A percentile compares a stretch with the other conserved stretches of the same genome.
phyloP scores from a whole-genome alignment of 2,329 filamentous ascomycete species.

The Metarhizium brunneum region DNA sequence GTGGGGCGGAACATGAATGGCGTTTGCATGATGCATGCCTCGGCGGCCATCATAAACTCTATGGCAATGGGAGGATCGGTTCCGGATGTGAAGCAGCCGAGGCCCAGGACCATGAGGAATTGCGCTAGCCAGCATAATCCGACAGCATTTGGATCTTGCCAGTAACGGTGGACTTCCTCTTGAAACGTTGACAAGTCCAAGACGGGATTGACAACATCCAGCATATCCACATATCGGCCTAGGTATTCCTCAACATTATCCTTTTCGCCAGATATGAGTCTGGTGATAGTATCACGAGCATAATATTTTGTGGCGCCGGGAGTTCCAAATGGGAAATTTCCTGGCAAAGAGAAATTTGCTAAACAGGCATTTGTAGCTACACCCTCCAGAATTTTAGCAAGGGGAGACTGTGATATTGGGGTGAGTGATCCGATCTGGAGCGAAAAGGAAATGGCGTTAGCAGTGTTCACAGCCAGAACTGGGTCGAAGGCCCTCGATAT shows the following conservation, averaged over 20 bases:
- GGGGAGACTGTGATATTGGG: conserved; percentile 13
- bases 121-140: conserved; percentile 24
- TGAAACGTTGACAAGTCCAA: conserved; percentile 21
- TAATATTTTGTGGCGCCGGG: conserved; percentile 24
- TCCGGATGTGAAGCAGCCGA: conserved; percentile 21
- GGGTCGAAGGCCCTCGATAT: neutral
- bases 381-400: conserved; percentile 20
- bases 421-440: conserved; percentile 19
- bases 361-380: conserved; percentile 26
- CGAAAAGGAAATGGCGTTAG: neutral
- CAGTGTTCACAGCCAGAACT: neutral
- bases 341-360: conserved; percentile 24
- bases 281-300: conserved; percentile 20
- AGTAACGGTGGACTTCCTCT: conserved; percentile 22
- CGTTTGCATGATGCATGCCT: conserved; percentile 27
- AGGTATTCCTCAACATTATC: conserved; percentile 17
- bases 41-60: conserved; percentile 27
- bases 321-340: conserved; percentile 29
- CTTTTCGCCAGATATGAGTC: conserved; percentile 19
- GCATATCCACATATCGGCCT: conserved; percentile 19
- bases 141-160: conserved; percentile 18
- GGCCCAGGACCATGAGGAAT: conserved; percentile 25
- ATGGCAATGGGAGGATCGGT: conserved; percentile 23
- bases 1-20: conserved; percentile 28
- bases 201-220: conserved; percentile 25